Percentiles rank a stretch among this genome's conserved stretches.
phyloP scores from a whole-genome alignment of 1,284 basidiomycete species.

The Pyrrhoderma lamaoense region DNA sequence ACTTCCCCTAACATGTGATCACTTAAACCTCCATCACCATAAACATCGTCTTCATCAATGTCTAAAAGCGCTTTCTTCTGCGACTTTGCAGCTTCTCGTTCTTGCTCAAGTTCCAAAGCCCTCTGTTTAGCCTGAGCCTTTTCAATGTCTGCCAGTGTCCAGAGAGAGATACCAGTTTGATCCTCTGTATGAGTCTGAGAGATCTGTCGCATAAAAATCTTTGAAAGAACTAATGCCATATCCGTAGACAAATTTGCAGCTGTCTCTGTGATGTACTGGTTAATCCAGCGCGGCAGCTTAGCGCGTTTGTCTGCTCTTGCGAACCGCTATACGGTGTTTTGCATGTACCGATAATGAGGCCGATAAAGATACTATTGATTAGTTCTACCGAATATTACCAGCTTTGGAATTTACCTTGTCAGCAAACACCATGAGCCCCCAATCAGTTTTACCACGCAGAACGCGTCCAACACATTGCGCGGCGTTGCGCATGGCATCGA shows the following conservation, averaged over 20 bases:
- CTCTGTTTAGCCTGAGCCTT: conserved; percentile 75
- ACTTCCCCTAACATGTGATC: conserved; percentile 59
- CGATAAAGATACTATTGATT: no score
- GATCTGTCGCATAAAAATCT: conserved; percentile 95
- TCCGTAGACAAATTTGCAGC: conserved; percentile 97
- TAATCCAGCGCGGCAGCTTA: conserved; percentile 98
- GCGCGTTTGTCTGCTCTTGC: conserved; percentile 94
- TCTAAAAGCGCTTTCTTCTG: conserved; percentile 23
- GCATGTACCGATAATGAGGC: neutral
- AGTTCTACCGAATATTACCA: no score
- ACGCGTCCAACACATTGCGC: conserved; percentile 99
- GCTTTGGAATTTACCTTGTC: conserved; percentile 69
- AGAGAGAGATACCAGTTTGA: conserved; percentile 89
- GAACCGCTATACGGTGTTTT: conserved; percentile 62
- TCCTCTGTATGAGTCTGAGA: conserved; percentile 96
- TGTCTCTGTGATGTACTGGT: conserved; percentile 97
- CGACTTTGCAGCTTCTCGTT: conserved; percentile 27
- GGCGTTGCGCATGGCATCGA: conserved; percentile 99
- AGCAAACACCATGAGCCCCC: conserved; percentile 99
- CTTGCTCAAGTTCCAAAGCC: conserved; percentile 43
- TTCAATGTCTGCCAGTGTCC: conserved; percentile 85
- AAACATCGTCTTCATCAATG: conserved; percentile 42
- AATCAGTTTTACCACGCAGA: conserved; percentile 96
- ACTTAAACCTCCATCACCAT: conserved; percentile 66
- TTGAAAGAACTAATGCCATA: conserved; percentile 94